A percentile compares a stretch with the other conserved stretches of the same genome.
Conservation (phyloP, 2,329 filamentous ascomycete genomes). For the Tolypocladium amazonense region DNA sequence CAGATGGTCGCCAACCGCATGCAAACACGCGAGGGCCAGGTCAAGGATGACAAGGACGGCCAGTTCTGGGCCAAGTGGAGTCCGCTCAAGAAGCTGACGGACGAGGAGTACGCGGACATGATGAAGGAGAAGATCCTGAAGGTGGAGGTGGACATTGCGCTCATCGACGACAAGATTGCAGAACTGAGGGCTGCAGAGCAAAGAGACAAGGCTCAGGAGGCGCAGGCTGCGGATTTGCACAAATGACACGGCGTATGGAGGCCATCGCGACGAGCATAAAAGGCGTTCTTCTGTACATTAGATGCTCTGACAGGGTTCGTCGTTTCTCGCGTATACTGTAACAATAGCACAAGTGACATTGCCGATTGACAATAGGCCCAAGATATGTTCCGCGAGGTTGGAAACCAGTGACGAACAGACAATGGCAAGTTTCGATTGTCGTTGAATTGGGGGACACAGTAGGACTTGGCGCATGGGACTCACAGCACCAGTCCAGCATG, state of each 20-base stretch:
- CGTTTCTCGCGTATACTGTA: not conserved
- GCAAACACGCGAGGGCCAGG: slow-evolving; percentile 11
- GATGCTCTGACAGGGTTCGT: not conserved
- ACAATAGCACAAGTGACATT: not conserved
- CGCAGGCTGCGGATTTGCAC: not conserved
- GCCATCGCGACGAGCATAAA: not conserved
- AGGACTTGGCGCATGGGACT: not conserved
- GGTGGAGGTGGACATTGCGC: slow-evolving; percentile 65
- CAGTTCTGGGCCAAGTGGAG: slow-evolving; percentile 55
- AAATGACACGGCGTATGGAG: not conserved
- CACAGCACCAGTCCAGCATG: not conserved
- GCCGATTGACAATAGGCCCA: too few species aligned
- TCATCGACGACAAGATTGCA: slow-evolving; percentile 66
- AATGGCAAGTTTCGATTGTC: too few species aligned
- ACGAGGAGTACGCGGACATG: slow-evolving; percentile 63
- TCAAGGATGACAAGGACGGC: slow-evolving; percentile 27
- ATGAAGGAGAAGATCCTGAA: slow-evolving; percentile 60
- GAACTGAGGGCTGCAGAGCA: slow-evolving; percentile 14
- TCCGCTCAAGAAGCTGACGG: slow-evolving; percentile 57
- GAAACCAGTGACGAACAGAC: too few species aligned
- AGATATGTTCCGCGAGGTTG: too few species aligned
- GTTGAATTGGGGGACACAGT: too few species aligned
- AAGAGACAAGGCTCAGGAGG: not conserved
- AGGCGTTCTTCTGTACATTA: not conserved
- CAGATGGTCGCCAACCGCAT: slow-evolving; percentile 25